These are phyloP conservation scores for Botrytis elliptica DNA, from an alignment of 2,329 filamentous ascomycete species.

Conservation along the genomic window DNA sequence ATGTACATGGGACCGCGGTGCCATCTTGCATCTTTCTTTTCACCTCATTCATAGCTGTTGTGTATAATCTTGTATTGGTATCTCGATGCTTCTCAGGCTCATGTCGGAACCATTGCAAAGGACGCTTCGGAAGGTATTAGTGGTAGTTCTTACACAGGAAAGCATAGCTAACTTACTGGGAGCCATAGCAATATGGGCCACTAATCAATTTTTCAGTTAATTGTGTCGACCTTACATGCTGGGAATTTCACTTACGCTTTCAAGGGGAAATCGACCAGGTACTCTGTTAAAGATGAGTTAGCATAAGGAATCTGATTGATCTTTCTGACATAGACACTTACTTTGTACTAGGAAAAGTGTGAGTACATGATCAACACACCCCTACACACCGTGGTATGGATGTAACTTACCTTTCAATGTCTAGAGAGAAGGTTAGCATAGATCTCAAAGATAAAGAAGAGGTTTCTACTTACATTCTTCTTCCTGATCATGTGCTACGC, in stretches of 20 bases:
- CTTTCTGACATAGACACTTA: neutral
- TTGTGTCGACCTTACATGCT: neutral
- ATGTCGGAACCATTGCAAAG: neutral
- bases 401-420: neutral
- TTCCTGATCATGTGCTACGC: slow-evolving; percentile 2
- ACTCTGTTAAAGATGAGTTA: neutral
- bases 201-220: neutral
- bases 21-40: neutral
- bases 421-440: neutral
- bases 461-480: neutral
- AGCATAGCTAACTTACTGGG: neutral
- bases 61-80: neutral
- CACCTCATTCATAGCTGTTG: neutral
- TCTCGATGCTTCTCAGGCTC: slow-evolving; percentile 1
- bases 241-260: neutral
- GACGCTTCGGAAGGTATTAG: neutral
- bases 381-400: neutral
- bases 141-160: neutral
- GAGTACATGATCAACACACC: neutral
- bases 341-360: slow-evolving; percentile 2
- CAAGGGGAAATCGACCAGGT: neutral
- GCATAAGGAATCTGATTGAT: neutral
- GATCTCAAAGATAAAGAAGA: neutral
- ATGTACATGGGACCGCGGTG: slow-evolving; percentile 1
- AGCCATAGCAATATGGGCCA: slow-evolving; percentile 1